Conservation (phyloP, 148 eudicot species). For the Camellia sinensis region DNA sequence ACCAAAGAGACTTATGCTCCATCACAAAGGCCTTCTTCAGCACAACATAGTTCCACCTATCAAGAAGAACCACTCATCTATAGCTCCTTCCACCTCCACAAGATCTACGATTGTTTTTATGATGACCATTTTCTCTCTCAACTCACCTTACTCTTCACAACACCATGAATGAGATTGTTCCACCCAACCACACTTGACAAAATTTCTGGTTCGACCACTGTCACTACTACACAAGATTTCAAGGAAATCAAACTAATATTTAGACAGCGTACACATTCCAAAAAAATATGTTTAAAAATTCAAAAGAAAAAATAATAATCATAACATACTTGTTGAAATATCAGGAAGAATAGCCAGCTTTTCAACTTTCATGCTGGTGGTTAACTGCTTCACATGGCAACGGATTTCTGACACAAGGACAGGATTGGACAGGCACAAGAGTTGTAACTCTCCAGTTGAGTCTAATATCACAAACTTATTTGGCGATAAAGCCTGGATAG, state of each 20-base stretch:
- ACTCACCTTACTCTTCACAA: no score
- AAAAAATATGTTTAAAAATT: not conserved
- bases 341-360: slow-evolving; percentile 46
- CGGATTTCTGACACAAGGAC: slow-evolving; percentile 25
- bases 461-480: slow-evolving; percentile 65
- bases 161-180: no score
- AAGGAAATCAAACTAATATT: not conserved
- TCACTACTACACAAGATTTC: not conserved
- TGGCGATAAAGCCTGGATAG: slow-evolving; percentile 59
- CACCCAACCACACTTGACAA: not conserved
- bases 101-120: no score
- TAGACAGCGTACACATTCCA: not conserved
- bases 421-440: slow-evolving; percentile 30
- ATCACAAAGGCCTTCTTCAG: no score
- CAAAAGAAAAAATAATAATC: not conserved
- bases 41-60: no score
- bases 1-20: no score
- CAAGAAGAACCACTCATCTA: no score
- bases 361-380: slow-evolving; percentile 36
- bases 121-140: no score
- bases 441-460: slow-evolving; percentile 60
- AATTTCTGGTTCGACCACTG: not conserved
- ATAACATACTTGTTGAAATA: slow-evolving; percentile 29
- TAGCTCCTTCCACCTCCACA: no score
- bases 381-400: slow-evolving; percentile 29